A percentile compares a stretch with the other conserved stretches of the same genome.
Evolutionary conservation across 1,284 basidiomycete species (phyloP).

Genomic region (Apiotrichum gracile): DNA sequence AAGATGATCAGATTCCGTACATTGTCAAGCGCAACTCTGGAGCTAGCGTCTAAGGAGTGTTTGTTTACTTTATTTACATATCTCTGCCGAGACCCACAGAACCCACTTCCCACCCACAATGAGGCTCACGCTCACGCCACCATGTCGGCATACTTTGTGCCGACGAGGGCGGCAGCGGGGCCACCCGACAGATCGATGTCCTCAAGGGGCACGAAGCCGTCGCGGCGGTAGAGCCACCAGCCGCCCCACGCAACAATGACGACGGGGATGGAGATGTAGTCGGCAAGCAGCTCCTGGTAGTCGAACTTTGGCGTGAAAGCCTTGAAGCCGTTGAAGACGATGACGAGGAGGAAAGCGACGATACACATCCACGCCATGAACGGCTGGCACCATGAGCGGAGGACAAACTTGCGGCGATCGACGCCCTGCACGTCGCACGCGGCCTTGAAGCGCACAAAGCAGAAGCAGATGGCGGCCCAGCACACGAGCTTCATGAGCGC

Average conservation of each 20-base stretch:
- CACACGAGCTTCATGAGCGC: constrained; percentile 54
- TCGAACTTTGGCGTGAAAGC: constrained; percentile 2
- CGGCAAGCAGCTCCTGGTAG: constrained; percentile 23
- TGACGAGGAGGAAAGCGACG: constrained; percentile 3
- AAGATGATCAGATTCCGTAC: too few relatives aligned
- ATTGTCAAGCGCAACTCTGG: too few relatives aligned
- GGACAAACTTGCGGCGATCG: constrained; percentile 57
- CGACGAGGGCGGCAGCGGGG: constrained; percentile 6
- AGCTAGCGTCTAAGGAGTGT: too few relatives aligned
- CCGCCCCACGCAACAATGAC: neutral
- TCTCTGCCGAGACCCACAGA: too few relatives aligned
- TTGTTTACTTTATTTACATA: too few relatives aligned
- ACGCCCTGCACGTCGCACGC: constrained; percentile 64
- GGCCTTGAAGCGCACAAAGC: constrained; percentile 67
- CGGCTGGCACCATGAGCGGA: constrained; percentile 50
- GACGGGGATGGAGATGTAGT: constrained; percentile 9
- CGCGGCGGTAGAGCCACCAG: constrained; percentile 1
- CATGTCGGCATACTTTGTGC: constrained; percentile 12
- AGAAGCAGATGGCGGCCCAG: constrained; percentile 71
- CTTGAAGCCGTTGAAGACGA: constrained; percentile 10
- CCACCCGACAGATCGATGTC: constrained; percentile 15
- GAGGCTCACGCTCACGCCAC: too few relatives aligned
- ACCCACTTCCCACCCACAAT: too few relatives aligned
- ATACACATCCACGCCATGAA: constrained; percentile 9
- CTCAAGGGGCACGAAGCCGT: constrained; percentile 2